Conservation (phyloP, 192 early-diverging fungal genomes). For the Coemansia sp. region DNA sequence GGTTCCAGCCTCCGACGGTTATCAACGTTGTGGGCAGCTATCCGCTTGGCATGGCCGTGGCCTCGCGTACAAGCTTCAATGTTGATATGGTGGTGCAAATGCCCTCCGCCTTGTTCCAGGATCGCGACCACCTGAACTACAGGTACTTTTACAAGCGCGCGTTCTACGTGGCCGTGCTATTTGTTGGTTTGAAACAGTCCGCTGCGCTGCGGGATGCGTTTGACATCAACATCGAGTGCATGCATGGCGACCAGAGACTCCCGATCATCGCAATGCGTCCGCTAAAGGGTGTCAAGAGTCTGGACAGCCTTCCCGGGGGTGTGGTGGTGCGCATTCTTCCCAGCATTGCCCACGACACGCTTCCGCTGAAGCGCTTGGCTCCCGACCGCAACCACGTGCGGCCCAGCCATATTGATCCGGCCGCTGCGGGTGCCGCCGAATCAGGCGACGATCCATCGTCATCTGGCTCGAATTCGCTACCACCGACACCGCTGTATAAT, state of each 20-base stretch:
- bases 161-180: constrained; percentile 80
- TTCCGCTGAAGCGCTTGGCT: constrained; percentile 69
- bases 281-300: constrained; percentile 16
- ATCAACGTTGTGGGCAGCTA: constrained; percentile 89
- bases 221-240: constrained; percentile 54
- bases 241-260: constrained; percentile 65
- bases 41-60: constrained; percentile 70
- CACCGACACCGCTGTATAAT: constrained; percentile 90
- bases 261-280: constrained; percentile 65
- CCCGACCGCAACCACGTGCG: constrained; percentile 85
- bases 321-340: constrained; percentile 76
- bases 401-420: constrained; percentile 32
- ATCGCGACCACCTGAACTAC: constrained; percentile 92
- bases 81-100: constrained; percentile 92
- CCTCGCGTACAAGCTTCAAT: constrained; percentile 62
- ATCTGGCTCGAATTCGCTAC: constrained; percentile 8
- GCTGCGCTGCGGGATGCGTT: constrained; percentile 52
- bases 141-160: constrained; percentile 96
- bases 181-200: constrained; percentile 37
- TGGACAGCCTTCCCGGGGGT: constrained; percentile 8
- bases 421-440: neutral
- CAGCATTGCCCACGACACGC: constrained; percentile 63
- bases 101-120: constrained; percentile 79
- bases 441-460: neutral
- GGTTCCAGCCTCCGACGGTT: constrained; percentile 70